Evolutionary conservation across 2,329 filamentous ascomycete species (phyloP).

Genomic region (Neospermospora avenae): DNA sequence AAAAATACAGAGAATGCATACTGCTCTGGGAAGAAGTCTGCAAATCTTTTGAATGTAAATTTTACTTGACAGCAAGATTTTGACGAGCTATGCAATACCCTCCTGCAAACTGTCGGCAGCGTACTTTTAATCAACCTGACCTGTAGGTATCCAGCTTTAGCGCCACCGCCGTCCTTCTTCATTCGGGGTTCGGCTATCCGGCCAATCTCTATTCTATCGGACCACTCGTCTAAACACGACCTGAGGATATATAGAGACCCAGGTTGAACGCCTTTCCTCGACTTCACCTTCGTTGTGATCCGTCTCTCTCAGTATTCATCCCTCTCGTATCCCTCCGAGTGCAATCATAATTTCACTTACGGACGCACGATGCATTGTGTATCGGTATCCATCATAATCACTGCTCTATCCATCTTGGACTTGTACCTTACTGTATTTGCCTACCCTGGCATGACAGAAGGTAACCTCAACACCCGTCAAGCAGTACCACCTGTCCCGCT

Average conservation of each 20-base stretch:
- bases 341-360: background rate
- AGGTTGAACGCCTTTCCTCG: background rate
- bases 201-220: background rate
- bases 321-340: too few relatives aligned
- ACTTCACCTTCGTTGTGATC: background rate
- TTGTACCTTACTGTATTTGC: background rate
- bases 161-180: background rate
- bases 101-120: background rate
- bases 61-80: background rate
- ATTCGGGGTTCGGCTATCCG: background rate
- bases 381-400: background rate
- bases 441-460: slow-evolving; percentile 4
- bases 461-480: slow-evolving; percentile 3
- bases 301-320: background rate
- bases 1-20: background rate
- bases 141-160: background rate
- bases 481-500: slow-evolving; percentile 10
- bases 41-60: background rate
- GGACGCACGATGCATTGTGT: background rate
- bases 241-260: background rate
- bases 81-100: background rate
- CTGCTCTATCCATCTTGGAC: background rate
- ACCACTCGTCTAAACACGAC: background rate
- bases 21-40: background rate
- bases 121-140: background rate